Conservation (phyloP, 148 eudicot species). For the Bassia scoparia region DNA sequence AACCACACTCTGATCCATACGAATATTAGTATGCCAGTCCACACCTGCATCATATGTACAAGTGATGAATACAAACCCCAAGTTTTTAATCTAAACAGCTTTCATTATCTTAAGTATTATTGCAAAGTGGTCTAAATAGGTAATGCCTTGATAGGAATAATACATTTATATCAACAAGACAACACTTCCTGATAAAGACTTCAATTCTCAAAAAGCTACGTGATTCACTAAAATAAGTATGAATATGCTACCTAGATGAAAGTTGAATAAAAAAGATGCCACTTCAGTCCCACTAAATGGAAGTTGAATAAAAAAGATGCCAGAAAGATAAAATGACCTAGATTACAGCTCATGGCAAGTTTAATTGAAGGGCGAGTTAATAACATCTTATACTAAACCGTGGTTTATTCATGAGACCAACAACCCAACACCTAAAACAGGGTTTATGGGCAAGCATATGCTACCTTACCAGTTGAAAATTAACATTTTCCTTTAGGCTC, state of each 20-base stretch:
- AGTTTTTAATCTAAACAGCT: background rate
- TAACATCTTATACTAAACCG: background rate
- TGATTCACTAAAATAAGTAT: background rate
- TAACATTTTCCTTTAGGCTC: background rate
- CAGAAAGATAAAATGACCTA: background rate
- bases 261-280: background rate
- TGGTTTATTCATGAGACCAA: background rate
- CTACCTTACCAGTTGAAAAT: background rate
- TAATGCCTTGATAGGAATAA: background rate
- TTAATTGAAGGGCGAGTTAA: background rate
- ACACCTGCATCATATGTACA: slow-evolving; percentile 45
- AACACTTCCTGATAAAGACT: background rate
- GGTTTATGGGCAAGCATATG: background rate
- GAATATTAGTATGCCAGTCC: slow-evolving; percentile 83
- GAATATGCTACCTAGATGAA: background rate
- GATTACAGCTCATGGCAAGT: too few relatives aligned
- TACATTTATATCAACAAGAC: background rate
- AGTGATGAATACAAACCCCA: background rate
- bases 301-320: background rate
- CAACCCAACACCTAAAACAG: background rate
- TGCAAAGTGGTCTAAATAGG: background rate
- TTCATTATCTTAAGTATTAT: background rate
- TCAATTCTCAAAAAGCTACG: background rate
- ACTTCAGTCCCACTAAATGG: background rate
- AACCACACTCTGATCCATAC: slow-evolving; percentile 59